These are phyloP conservation scores for Thoreauomyces humboldtii DNA, from an alignment of 192 early-diverging fungal species.

Conservation along the genomic window DNA sequence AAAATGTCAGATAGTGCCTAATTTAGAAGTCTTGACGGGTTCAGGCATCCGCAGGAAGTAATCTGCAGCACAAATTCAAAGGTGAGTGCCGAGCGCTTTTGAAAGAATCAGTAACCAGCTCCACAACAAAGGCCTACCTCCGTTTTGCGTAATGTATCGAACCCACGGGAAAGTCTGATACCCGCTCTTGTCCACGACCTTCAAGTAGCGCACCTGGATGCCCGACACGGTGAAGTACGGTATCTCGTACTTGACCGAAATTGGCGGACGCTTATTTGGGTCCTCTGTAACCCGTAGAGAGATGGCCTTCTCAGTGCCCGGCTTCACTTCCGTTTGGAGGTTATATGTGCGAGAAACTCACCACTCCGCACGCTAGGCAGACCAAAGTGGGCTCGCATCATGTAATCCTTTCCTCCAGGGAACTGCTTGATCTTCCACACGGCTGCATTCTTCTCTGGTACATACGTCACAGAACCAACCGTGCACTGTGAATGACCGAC, in stretches of 20 bases:
- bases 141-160: constrained; percentile 86
- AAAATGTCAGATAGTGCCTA: constrained; percentile 29
- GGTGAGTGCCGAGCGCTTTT: background rate
- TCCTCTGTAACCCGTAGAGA: constrained; percentile 77
- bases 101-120: background rate
- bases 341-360: constrained; percentile 72
- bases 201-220: constrained; percentile 93
- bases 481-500: too few relatives aligned
- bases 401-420: constrained; percentile 95
- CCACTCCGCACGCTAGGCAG: constrained; percentile 56
- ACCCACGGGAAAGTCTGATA: constrained; percentile 99
- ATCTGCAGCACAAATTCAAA: constrained; percentile 46
- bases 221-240: constrained; percentile 82
- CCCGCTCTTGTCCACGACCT: constrained; percentile 93
- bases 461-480: constrained; percentile 86
- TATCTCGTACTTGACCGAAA: constrained; percentile 87
- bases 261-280: constrained; percentile 86
- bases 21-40: constrained; percentile 68
- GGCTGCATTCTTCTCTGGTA: constrained; percentile 89
- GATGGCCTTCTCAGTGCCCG: constrained; percentile 5
- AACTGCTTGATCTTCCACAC: constrained; percentile 99
- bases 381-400: constrained; percentile 66
- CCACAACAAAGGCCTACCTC: constrained; percentile 29
- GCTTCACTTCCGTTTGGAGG: too few relatives aligned
- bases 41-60: constrained; percentile 94